These are phyloP conservation scores for Asterophora parasitica DNA, from an alignment of 768 basidiomycete species.

Conservation along the genomic window DNA sequence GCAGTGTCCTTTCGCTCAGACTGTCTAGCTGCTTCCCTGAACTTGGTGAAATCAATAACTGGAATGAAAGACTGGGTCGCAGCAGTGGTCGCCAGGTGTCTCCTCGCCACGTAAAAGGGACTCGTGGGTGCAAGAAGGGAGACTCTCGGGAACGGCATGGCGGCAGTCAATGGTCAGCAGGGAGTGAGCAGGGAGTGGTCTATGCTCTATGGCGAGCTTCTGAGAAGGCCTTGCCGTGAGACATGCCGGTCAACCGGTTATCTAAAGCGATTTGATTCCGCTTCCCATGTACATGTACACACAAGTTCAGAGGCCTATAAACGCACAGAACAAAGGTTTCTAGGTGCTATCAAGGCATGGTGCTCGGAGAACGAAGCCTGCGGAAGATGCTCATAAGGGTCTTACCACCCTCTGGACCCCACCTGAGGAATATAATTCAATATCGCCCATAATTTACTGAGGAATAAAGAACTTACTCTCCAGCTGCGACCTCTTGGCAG, in stretches of 20 bases:
- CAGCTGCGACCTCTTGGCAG: conserved; percentile 66
- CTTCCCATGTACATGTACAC: no score
- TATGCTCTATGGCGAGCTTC: no score
- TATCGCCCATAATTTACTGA: background rate
- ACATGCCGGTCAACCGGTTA: background rate
- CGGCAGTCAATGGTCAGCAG: background rate
- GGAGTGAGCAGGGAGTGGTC: no score
- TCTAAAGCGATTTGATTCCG: background rate
- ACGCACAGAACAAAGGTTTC: background rate
- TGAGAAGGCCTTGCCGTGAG: no score
- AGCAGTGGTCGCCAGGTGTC: conserved; percentile 24
- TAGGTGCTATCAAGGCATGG: conserved; percentile 15
- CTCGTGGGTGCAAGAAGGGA: conserved; percentile 18
- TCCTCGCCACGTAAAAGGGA: conserved; percentile 13
- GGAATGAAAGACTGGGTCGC: conserved; percentile 53
- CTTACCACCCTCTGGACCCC: conserved; percentile 68
- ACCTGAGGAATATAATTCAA: conserved; percentile 33
- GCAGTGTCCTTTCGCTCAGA: conserved; percentile 61
- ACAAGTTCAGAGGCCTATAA: background rate
- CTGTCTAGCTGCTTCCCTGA: conserved; percentile 42
- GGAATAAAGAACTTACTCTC: conserved; percentile 49
- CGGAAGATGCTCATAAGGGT: conserved; percentile 64
- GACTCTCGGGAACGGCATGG: conserved; percentile 24
- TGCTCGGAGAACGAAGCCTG: conserved; percentile 55
- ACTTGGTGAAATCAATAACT: conserved; percentile 73